Conservation (phyloP, 805 yeast species). For the Debaryomyces tyrocola region DNA sequence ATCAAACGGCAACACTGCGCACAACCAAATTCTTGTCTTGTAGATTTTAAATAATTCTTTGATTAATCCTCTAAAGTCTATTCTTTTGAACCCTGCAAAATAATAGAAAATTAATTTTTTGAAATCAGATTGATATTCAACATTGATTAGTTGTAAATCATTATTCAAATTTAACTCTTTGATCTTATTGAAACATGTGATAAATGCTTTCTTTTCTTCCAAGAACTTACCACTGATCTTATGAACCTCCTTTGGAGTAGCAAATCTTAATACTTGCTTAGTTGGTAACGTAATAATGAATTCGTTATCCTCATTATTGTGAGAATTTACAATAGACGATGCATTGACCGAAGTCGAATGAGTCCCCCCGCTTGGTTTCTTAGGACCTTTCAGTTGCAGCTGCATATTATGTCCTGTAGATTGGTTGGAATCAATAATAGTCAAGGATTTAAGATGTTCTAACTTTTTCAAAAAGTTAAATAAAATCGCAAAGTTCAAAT, state of each 20-base stretch:
- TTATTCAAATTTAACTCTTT: slow-evolving; percentile 48
- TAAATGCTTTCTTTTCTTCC: slow-evolving; percentile 71
- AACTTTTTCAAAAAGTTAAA: slow-evolving; percentile 74
- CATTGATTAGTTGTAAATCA: slow-evolving; percentile 42
- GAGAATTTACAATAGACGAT: slow-evolving; percentile 35
- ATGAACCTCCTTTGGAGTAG: slow-evolving; percentile 67
- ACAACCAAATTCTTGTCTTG: slow-evolving; percentile 48
- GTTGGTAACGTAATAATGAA: slow-evolving; percentile 68
- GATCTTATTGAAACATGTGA: slow-evolving; percentile 54
- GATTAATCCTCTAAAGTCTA: slow-evolving; percentile 44
- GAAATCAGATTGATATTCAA: slow-evolving; percentile 46
- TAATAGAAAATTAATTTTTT: slow-evolving; percentile 47
- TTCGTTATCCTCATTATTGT: slow-evolving; percentile 55
- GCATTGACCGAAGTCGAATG: slow-evolving; percentile 40
- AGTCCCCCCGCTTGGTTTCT: slow-evolving; percentile 33
- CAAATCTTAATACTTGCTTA: slow-evolving; percentile 74
- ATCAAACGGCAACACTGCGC: slow-evolving; percentile 46
- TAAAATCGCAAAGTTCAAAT: slow-evolving; percentile 64
- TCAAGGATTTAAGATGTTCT: slow-evolving; percentile 59
- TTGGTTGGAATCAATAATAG: slow-evolving; percentile 26
- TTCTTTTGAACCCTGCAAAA: slow-evolving; percentile 46
- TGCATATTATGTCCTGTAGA: slow-evolving; percentile 10
- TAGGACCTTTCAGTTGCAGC: slow-evolving; percentile 11
- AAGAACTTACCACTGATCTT: slow-evolving; percentile 62
- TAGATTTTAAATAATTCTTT: slow-evolving; percentile 46